A percentile compares a stretch with the other conserved stretches of the same genome.
phyloP scores from a whole-genome alignment of 345 rosid species.

The Bruguiera parviflora region DNA sequence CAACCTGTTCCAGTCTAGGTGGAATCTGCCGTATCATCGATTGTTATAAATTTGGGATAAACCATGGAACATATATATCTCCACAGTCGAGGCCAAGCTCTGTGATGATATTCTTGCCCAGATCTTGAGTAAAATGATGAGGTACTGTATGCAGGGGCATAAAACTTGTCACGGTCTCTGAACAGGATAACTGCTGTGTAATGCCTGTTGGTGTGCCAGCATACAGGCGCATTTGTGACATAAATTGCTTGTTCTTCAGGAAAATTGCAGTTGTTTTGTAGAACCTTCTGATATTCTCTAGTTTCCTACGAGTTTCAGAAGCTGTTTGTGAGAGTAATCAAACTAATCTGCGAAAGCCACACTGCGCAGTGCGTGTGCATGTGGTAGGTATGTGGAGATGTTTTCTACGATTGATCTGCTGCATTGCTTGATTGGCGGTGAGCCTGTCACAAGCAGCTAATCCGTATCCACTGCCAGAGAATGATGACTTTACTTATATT shows the following conservation, averaged over 20 bases:
- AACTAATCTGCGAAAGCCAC: no score
- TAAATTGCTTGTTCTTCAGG: conserved; percentile 16
- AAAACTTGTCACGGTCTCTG: conserved; percentile 33
- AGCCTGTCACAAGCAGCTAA: no score
- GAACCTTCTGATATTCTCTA: background rate
- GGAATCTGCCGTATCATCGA: conserved; percentile 21
- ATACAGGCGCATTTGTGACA: conserved; percentile 24
- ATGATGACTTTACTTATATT: no score
- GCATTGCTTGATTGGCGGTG: no score
- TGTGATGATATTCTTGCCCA: conserved; percentile 25
- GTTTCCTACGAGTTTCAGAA: background rate
- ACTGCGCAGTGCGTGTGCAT: no score
- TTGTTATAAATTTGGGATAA: conserved; percentile 22
- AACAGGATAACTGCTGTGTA: conserved; percentile 19
- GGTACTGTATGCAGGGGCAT: conserved; percentile 16
- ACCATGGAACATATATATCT: conserved; percentile 13
- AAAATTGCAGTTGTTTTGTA: conserved; percentile 14
- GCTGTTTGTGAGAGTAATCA: background rate
- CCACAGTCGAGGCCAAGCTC: conserved; percentile 7
- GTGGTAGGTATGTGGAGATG: no score
- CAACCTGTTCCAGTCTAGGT: conserved; percentile 62
- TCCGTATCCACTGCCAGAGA: no score
- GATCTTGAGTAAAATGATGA: conserved; percentile 26
- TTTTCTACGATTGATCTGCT: no score
- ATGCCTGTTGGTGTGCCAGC: conserved; percentile 10